phyloP scores from a whole-genome alignment of 208 protist genomes.

The Acanthamoeba royreba region DNA sequence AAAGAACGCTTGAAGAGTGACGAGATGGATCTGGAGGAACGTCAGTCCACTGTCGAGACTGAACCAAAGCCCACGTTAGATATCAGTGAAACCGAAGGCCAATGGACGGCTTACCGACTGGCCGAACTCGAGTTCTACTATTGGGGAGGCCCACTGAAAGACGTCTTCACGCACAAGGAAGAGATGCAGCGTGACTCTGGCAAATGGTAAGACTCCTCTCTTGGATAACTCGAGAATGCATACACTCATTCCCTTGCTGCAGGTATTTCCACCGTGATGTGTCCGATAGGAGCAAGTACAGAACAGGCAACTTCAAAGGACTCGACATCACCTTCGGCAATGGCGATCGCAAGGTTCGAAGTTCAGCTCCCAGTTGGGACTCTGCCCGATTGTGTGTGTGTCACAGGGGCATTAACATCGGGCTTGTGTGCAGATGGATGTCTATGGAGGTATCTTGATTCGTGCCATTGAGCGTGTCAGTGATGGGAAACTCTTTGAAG shows the following conservation, averaged over 20 bases:
- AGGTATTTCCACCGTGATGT: slow-evolving; percentile 37
- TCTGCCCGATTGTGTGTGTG: no score
- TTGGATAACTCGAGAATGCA: no score
- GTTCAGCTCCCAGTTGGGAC: no score
- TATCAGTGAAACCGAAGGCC: no score
- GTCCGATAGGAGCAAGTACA: not conserved
- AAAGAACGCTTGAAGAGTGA: not conserved
- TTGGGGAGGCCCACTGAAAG: not conserved
- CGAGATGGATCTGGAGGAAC: not conserved
- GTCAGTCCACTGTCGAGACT: not conserved
- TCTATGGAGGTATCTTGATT: slow-evolving; percentile 20
- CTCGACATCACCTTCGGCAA: slow-evolving; percentile 47
- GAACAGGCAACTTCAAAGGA: slow-evolving; percentile 48
- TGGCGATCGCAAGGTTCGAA: not conserved
- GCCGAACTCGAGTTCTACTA: slow-evolving; percentile 44
- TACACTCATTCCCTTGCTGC: no score
- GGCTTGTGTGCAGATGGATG: not conserved
- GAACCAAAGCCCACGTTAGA: not conserved
- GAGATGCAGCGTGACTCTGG: not conserved
- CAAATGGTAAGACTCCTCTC: no score
- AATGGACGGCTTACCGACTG: slow-evolving; percentile 22
- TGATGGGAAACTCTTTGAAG: slow-evolving; percentile 38
- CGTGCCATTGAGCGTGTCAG: slow-evolving; percentile 11
- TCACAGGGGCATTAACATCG: not conserved
- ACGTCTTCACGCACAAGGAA: slow-evolving; percentile 47